Evolutionary conservation across 2,329 filamentous ascomycete species (phyloP), one percentile per base, ranked within the genome.

Genomic region (Aspergillus spinulosporus): DNA sequence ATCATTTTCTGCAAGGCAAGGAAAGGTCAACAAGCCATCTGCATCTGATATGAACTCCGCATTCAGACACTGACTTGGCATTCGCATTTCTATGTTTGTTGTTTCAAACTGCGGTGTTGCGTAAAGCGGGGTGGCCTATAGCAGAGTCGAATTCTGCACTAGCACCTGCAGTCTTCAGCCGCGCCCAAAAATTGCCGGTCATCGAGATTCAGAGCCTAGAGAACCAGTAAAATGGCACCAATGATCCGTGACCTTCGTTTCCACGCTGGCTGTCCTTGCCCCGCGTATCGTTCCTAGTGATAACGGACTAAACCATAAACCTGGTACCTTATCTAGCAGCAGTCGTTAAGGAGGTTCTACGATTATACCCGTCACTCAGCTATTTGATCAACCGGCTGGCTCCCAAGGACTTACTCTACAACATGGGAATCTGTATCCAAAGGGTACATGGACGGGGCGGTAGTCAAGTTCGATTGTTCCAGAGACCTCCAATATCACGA

Each of bases 311-410:
- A 21, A 21, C 21, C 21, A 21, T 21, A 76, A 78, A 59, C 4
- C 34, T 12, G 34, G 9, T 37, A 12, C 34, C 34, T 4, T 37
- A 37, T 37, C 34, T 37, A 8, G n/a, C 34, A 37, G 34, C 34
- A 11, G 34, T 37, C 34, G 11, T 37, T 37, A 12, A 37, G 11
- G 79, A 82, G 51, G 66, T 71, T 21, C 71, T 82, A 9, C 76
- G 80, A 1, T 69, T 82, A 45, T 79, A 77, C 54, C 80, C 80
- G 0, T 79, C 80, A 5, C 75, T 82, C 49, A 75, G 72, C 0
- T 78, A 81, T 56, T 69, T 82, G 42, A 76, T 81, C 60, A 82
- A 82, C 52, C 73, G 78, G 4, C 72, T 72, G 3, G 73, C 72
- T 0, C 49, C 59, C 2, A 59, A 62, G 2, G 63, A 72, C 0